Evolutionary conservation across 2,329 filamentous ascomycete genomes (phyloP), one percentile per base, ranked within the genome.

Genomic region (Aspergillus niger): DNA sequence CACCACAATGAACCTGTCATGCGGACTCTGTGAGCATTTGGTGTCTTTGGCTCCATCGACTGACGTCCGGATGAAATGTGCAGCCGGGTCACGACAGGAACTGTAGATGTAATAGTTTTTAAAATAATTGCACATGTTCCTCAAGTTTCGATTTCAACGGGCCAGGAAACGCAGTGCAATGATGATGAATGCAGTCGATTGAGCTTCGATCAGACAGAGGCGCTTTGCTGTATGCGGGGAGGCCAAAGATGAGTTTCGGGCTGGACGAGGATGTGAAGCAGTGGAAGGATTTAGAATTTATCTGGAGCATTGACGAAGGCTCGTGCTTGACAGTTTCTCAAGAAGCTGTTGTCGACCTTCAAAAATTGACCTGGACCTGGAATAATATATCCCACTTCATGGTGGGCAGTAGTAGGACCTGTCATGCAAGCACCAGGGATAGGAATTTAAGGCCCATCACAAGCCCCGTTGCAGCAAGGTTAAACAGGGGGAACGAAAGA

Each of bases 21-120:
- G 89, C 28, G 89, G 89, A 0, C 88, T 84, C 58, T 83, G 81
- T 5, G 83, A 70, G 67, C 89, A 92, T 32, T 83, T 79, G 32
- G 81, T 76, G 60, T 86, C 82, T 64, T 81, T 82, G 71, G 80
- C 85, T 58, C 88, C 89, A 68, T 92, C 89, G 55, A 88, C 80
- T 1, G 86, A 86, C 1, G 87, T 91, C 65, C 85, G 82, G 74
- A 90, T 88, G 76, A 91, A 91, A 74, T 92, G 89, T 15, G 84
- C 81, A 43, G 85, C 86, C 0, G 89, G 89, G 70, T 91, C 87
- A 59, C 83, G 76, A 70, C 89, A 92, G 47, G 85, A 82, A 59
- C 87, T 87, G 78, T 91, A 91, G 74, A 92, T 88, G 77, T 91
- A 91, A 74, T 89, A 91, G 76, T 91, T 91, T 70, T 89, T 90